A percentile compares a stretch with the other conserved stretches of the same genome.
Evolutionary conservation across 2,329 filamentous ascomycete species (phyloP).

Genomic region (Corniculantispora saksenae): DNA sequence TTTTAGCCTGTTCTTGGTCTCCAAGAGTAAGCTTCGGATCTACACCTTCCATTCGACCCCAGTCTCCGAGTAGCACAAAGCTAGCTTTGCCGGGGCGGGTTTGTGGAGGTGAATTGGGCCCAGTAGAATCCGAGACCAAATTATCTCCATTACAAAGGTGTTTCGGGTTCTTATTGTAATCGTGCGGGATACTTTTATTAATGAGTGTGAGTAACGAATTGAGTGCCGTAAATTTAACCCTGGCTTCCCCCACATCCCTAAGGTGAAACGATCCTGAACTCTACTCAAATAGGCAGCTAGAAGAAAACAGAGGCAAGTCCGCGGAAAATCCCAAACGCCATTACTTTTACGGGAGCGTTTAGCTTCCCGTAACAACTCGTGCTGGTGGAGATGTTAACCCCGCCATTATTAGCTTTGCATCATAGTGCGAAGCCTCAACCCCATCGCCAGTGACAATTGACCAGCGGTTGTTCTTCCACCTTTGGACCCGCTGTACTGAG

Average conservation of each 20-base stretch:
- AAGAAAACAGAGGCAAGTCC: background rate
- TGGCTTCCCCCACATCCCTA: background rate
- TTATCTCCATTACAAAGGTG: background rate
- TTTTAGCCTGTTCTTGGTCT: background rate
- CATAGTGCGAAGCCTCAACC: background rate
- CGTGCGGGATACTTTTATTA: background rate
- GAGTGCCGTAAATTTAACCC: background rate
- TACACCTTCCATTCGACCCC: background rate
- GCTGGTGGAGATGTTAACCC: background rate
- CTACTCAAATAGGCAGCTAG: background rate
- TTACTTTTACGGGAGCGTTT: background rate
- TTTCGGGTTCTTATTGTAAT: background rate
- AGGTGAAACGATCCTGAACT: background rate
- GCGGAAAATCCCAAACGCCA: background rate
- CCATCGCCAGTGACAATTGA: background rate
- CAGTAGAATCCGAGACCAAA: background rate
- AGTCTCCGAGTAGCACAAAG: background rate
- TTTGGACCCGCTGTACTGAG: background rate
- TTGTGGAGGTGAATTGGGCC: background rate
- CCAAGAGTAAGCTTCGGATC: background rate
- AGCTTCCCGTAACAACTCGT: background rate
- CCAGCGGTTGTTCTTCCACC: background rate
- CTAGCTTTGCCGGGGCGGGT: background rate
- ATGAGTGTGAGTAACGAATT: background rate
- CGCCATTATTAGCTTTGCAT: background rate